phyloP scores from a whole-genome alignment of 2,329 filamentous ascomycete genomes.

The Bipolaris victoriae region DNA sequence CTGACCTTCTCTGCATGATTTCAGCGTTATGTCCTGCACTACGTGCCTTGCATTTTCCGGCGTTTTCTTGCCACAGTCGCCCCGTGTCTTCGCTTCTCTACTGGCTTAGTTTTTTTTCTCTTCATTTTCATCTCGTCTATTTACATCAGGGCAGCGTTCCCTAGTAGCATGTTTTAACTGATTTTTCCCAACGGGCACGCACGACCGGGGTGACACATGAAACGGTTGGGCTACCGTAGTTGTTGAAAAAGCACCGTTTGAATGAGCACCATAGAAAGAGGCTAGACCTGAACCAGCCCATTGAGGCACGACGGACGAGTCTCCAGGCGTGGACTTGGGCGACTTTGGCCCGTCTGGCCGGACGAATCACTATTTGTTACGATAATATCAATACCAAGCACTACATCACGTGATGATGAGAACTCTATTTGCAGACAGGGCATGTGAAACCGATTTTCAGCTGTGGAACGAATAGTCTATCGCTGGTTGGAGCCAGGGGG shows the following conservation, averaged over 20 bases:
- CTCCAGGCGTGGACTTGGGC: slow-evolving; percentile 2
- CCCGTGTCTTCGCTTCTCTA: slow-evolving; percentile 17
- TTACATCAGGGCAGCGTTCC: slow-evolving; percentile 8
- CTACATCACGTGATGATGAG: neutral
- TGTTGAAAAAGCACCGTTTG: neutral
- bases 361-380: slow-evolving; percentile 7
- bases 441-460: neutral
- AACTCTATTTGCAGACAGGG: neutral
- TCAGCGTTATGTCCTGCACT: slow-evolving; percentile 25
- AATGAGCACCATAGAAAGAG: slow-evolving; percentile 3
- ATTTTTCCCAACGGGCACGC: neutral
- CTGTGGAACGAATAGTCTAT: neutral
- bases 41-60: slow-evolving; percentile 33
- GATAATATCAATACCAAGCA: slow-evolving; percentile 8
- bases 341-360: slow-evolving; percentile 1
- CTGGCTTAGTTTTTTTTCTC: neutral
- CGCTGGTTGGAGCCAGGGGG: neutral
- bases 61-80: slow-evolving; percentile 27
- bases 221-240: slow-evolving; percentile 8
- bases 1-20: slow-evolving; percentile 27
- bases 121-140: slow-evolving; percentile 19
- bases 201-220: slow-evolving; percentile 14
- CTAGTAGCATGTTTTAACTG: slow-evolving; percentile 21
- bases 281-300: slow-evolving; percentile 5
- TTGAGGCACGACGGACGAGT: neutral